phyloP scores from a whole-genome alignment of 2,329 filamentous ascomycete species.

The Apiospora phragmitis region DNA sequence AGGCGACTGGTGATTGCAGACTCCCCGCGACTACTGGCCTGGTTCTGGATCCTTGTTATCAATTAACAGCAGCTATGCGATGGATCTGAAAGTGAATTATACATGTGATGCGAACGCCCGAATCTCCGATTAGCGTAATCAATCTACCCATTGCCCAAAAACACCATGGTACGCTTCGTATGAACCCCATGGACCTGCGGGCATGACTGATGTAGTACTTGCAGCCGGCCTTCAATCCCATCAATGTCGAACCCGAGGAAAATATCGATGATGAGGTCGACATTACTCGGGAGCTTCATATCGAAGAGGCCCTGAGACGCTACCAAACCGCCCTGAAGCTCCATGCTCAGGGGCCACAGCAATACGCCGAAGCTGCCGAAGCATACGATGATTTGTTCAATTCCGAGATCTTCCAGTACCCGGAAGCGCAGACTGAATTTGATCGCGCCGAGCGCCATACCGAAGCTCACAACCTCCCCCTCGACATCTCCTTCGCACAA shows the following conservation, averaged over 20 bases:
- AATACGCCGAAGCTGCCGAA: slow-evolving; percentile 72
- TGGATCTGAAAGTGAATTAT: neutral
- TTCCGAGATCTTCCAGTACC: slow-evolving; percentile 92
- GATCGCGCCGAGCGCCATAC: slow-evolving; percentile 65
- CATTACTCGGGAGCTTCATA: slow-evolving; percentile 91
- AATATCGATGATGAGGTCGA: slow-evolving; percentile 89
- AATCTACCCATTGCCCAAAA: neutral
- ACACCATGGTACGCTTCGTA: neutral
- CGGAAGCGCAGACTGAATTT: slow-evolving; percentile 84
- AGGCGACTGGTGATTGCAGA: neutral
- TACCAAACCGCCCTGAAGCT: slow-evolving; percentile 90
- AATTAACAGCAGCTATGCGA: neutral
- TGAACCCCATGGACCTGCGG: neutral
- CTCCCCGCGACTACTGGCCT: neutral
- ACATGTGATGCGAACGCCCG: neutral
- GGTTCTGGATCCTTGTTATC: too few relatives aligned
- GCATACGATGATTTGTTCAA: slow-evolving; percentile 85
- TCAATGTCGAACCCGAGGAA: slow-evolving; percentile 94
- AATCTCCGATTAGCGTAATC: neutral
- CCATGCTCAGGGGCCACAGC: slow-evolving; percentile 80
- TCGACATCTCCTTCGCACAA: slow-evolving; percentile 49
- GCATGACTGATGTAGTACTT: neutral
- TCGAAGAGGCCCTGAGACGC: slow-evolving; percentile 93
- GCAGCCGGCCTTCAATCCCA: slow-evolving; percentile 71
- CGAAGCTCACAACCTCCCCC: slow-evolving; percentile 45